Evolutionary conservation across 306 rosid genomes (phyloP).

Genomic region (Gastrolobium bilobum): DNA sequence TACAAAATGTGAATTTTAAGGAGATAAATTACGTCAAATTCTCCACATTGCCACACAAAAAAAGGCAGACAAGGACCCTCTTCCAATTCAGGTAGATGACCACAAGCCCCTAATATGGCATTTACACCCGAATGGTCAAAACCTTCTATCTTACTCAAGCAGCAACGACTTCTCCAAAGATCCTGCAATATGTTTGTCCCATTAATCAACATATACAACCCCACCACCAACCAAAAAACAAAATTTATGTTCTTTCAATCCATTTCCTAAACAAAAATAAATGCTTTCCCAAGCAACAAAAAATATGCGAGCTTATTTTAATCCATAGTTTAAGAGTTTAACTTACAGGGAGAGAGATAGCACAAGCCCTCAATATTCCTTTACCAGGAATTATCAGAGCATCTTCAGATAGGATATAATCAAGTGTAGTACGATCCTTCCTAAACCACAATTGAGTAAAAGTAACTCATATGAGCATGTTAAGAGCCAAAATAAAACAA

Average conservation of each 20-base stretch:
- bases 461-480: constrained; percentile 2
- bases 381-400: constrained; percentile 76
- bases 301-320: constrained; percentile 11
- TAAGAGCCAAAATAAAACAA: constrained; percentile 30
- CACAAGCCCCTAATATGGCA: constrained; percentile 79
- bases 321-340: constrained; percentile 22
- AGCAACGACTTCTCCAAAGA: constrained; percentile 86
- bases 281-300: constrained; percentile 12
- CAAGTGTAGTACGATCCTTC: constrained; percentile 74
- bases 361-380: constrained; percentile 84
- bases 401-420: constrained; percentile 72
- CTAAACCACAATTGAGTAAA: constrained; percentile 56
- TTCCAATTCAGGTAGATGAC: constrained; percentile 62
- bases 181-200: constrained; percentile 60
- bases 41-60: constrained; percentile 87
- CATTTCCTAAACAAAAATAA: constrained; percentile 12
- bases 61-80: constrained; percentile 78
- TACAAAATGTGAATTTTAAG: constrained; percentile 27
- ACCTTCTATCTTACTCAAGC: constrained; percentile 75
- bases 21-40: constrained; percentile 63
- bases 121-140: constrained; percentile 84
- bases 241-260: not conserved
- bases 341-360: constrained; percentile 87
- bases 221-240: not conserved
- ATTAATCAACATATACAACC: constrained; percentile 32